Conservation (phyloP, 2,329 filamentous ascomycete genomes). For the Sclerotinia subarctica region DNA sequence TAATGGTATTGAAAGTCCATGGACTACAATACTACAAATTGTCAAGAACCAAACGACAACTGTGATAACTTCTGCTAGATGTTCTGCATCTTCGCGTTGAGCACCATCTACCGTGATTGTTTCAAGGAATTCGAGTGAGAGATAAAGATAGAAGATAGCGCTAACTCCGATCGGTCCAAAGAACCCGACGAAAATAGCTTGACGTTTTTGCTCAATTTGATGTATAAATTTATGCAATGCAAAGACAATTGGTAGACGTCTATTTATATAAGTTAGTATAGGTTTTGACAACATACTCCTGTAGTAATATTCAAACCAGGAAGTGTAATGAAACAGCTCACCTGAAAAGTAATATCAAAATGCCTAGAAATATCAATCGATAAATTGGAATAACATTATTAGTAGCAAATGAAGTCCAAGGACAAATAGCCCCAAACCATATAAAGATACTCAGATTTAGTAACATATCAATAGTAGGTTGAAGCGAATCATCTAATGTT, state of each 20-base stretch:
- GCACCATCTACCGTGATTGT: constrained; percentile 56
- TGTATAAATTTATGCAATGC: constrained; percentile 71
- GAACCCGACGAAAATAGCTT: constrained; percentile 85
- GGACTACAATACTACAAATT: constrained; percentile 80
- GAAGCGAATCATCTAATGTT: constrained; percentile 86
- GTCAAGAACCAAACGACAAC: constrained; percentile 84
- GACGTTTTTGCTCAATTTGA: constrained; percentile 70
- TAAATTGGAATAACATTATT: constrained; percentile 71
- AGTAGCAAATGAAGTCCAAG: constrained; percentile 68
- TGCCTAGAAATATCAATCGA: constrained; percentile 68
- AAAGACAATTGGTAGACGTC: constrained; percentile 71
- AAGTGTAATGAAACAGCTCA: constrained; percentile 17
- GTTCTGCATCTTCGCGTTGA: constrained; percentile 61
- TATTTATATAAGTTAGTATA: constrained; percentile 1
- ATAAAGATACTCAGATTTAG: constrained; percentile 80
- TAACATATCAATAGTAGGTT: constrained; percentile 92
- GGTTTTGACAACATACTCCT: neutral
- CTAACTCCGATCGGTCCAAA: constrained; percentile 91
- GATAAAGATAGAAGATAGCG: constrained; percentile 84
- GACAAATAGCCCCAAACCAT: constrained; percentile 84
- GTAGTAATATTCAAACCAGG: neutral
- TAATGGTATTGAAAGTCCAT: constrained; percentile 77
- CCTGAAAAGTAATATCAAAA: constrained; percentile 73
- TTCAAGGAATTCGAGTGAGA: constrained; percentile 71
- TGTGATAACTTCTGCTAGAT: constrained; percentile 62